Evolutionary conservation across 805 yeast genomes (phyloP).

Genomic region (Candida stauntonica): DNA sequence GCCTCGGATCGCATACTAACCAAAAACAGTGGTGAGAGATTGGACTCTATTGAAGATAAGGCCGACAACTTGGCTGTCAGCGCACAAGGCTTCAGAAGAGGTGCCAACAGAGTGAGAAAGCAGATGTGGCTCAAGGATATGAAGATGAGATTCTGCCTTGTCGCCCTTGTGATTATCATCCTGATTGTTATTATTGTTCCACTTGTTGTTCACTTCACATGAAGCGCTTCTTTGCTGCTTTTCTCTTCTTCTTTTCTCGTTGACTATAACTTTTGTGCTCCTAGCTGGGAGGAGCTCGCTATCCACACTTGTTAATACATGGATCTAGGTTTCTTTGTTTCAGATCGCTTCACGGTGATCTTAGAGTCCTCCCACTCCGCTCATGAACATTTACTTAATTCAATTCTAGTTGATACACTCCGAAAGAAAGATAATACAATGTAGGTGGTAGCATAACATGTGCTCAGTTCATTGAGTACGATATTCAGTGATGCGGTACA

Average conservation of each 20-base stretch:
- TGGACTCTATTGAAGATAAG: constrained; percentile 87
- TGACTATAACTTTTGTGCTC: too few relatives aligned
- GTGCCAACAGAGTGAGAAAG: constrained; percentile 95
- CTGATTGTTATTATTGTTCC: constrained; percentile 89
- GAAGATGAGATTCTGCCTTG: constrained; percentile 90
- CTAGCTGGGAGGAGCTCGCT: neutral
- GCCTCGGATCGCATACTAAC: constrained; percentile 50
- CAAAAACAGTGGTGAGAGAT: constrained; percentile 86
- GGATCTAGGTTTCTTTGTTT: too few relatives aligned
- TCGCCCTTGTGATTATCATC: constrained; percentile 73
- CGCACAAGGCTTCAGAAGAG: constrained; percentile 93
- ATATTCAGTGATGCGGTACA: too few relatives aligned
- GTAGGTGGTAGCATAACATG: too few relatives aligned
- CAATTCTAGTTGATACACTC: too few relatives aligned
- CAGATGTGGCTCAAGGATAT: constrained; percentile 99
- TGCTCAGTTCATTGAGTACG: too few relatives aligned
- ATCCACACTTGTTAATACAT: too few relatives aligned
- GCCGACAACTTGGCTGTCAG: constrained; percentile 89
- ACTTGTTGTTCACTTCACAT: constrained; percentile 79
- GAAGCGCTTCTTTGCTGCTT: neutral
- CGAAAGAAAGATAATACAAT: too few relatives aligned
- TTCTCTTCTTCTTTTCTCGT: neutral
- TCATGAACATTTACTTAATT: too few relatives aligned
- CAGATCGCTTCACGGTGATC: too few relatives aligned
- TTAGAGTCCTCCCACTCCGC: too few relatives aligned